These are phyloP conservation scores for Pogostemon cablin DNA, from an alignment of 257 asterid genomes.

Conservation along the genomic window DNA sequence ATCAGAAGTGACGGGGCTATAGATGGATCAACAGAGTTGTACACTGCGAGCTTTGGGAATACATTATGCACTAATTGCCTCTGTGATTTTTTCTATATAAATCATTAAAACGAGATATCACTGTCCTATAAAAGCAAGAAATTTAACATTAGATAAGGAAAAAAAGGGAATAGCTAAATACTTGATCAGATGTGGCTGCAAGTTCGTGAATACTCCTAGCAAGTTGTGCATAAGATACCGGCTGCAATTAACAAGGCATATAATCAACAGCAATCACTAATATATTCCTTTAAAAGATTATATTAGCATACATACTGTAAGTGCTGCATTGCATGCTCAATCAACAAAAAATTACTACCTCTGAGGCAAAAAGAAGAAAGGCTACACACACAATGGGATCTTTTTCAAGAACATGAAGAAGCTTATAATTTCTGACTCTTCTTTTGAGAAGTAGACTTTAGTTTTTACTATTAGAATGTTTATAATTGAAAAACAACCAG, in stretches of 20 bases:
- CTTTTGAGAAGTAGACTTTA: too few relatives aligned
- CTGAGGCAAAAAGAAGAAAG: constrained; percentile 9
- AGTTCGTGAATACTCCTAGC: constrained; percentile 91
- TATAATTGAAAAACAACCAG: too few relatives aligned
- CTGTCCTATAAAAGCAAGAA: constrained; percentile 18
- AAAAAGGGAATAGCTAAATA: constrained; percentile 35
- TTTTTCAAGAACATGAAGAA: background rate
- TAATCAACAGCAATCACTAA: constrained; percentile 23
- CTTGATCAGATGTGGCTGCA: constrained; percentile 87
- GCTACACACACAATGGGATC: constrained; percentile 6
- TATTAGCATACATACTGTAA: constrained; percentile 3
- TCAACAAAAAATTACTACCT: background rate
- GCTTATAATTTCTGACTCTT: too few relatives aligned
- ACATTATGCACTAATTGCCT: constrained; percentile 80
- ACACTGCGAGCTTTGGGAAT: constrained; percentile 87
- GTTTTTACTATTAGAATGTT: too few relatives aligned
- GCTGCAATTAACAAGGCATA: constrained; percentile 43
- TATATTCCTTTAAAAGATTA: background rate
- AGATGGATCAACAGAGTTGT: constrained; percentile 90
- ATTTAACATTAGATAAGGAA: background rate
- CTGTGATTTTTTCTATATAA: constrained; percentile 81
- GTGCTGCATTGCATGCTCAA: background rate
- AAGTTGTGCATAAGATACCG: constrained; percentile 91
- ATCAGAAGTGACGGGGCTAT: constrained; percentile 88
- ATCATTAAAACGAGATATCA: constrained; percentile 26